phyloP scores from a whole-genome alignment of 495 filamentous ascomycete species.

The Penicillium desertorum region DNA sequence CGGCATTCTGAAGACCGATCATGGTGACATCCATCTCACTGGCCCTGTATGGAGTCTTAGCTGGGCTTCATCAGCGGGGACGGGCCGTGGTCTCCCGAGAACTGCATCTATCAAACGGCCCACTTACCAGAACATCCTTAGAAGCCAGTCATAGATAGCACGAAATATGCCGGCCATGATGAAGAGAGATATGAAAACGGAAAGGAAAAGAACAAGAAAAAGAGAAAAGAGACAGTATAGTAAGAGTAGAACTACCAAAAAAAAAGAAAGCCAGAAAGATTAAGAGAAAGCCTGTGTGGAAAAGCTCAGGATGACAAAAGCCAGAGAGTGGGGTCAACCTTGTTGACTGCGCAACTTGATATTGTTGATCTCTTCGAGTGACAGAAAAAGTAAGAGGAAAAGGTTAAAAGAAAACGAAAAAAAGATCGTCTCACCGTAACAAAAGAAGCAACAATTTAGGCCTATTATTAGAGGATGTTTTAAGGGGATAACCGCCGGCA shows the following conservation, averaged over 20 bases:
- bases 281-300: conserved; percentile 7
- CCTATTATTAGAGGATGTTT: conserved; percentile 7
- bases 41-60: conserved; percentile 60
- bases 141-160: conserved; percentile 95
- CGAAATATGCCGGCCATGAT: conserved; percentile 87
- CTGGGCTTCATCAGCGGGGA: conserved; percentile 37
- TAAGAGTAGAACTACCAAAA: not conserved
- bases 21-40: conserved; percentile 99
- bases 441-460: not conserved
- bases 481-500: conserved; percentile 1
- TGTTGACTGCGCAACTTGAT: not conserved
- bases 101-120: conserved; percentile 28
- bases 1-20: conserved; percentile 98
- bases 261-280: conserved; percentile 2
- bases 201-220: not conserved
- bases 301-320: conserved; percentile 13
- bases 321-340: conserved; percentile 9
- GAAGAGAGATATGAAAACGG: conserved; percentile 2
- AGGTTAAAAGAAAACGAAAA: conserved; percentile 4
- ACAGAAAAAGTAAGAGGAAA: conserved; percentile 13
- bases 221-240: conserved; percentile 3
- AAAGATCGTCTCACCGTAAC: not conserved
- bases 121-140: conserved; percentile 97
- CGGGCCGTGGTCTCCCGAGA: conserved; percentile 32
- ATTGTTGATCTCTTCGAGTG: not conserved